Base-by-base conservation (phyloP, 768 basidiomycete genomes). In the Suillus subluteus region DNA sequence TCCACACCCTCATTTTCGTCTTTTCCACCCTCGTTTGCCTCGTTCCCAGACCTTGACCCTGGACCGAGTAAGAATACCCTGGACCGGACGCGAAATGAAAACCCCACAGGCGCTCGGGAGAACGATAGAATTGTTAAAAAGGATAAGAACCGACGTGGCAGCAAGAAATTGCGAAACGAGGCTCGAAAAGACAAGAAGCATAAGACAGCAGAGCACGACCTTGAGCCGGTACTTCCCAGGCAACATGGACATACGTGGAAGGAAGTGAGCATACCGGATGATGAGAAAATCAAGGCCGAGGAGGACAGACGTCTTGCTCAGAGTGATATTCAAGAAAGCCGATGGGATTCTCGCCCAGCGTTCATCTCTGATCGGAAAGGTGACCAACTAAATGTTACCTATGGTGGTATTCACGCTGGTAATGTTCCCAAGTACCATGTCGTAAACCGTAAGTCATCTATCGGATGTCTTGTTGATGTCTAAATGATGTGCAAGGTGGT, bases 341-440 rank as follows among this genome's bases (percentile, higher is more conserved):
- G 71, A 69, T 74, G 72, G 71, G 71, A 73, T 50, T 74, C 73
- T 54, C 76, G 66, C 37, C 75, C 73, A 40, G 66, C 78, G 11
- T 92, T 86, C 76, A 91, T 84, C 73, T 87, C 86, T 15, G 91
- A 93, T 73, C 81, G 83, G 61, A 86, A 84, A 70, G 91, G 91
- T 3, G 92, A 94, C 74, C 67, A 76, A 54, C 78, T 88, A 63
- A 92, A 91, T 72, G 76, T 91, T 40, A 83, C 83, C 52, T 93
- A 91, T 70, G 91, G 90, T n/a, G 79, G 86, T 4, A 71, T 91
- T 40, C 82, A 91, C 72, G 73, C 83, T 37, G 83, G 88, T 18
- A 86, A 90, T 70, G 76, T 92, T 32, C 91, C 92, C 18, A 91
- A 84, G 74, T 91, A 92, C 73, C 82, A 80, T 67, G 72, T 86